Evolutionary conservation across 164 flowering plant genomes (phyloP).

Genomic region (Umbellularia californica): DNA sequence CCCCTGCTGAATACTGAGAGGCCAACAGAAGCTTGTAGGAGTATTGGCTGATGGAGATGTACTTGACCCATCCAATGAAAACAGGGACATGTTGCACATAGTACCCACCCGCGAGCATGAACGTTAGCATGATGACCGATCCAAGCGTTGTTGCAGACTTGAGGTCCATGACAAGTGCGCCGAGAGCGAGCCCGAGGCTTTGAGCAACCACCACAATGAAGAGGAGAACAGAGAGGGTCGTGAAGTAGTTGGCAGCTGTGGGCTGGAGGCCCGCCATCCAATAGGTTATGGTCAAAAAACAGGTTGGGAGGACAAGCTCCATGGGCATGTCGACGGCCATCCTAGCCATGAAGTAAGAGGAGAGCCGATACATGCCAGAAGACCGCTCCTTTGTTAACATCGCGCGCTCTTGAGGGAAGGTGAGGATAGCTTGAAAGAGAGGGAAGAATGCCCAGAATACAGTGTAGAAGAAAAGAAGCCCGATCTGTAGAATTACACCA

Average conservation of each 20-base stretch:
- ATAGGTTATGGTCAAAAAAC: conserved; percentile 47
- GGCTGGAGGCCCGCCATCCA: conserved; percentile 76
- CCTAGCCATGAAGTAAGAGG: conserved; percentile 66
- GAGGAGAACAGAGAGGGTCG: conserved; percentile 37
- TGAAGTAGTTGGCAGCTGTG: conserved; percentile 26
- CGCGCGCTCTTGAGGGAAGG: conserved; percentile 66
- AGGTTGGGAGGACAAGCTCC: conserved; percentile 75
- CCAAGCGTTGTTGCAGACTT: conserved; percentile 50
- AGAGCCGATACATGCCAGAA: conserved; percentile 70
- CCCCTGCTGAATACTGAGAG: conserved; percentile 39
- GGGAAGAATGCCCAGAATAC: conserved; percentile 74
- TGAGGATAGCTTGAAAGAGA: conserved; percentile 58
- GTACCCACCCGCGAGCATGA: conserved; percentile 60
- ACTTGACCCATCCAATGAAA: conserved; percentile 63
- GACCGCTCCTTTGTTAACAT: conserved; percentile 66
- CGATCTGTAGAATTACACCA: conserved; percentile 33
- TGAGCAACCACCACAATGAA: conserved; percentile 46
- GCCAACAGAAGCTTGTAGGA: conserved; percentile 51
- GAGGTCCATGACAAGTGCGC: conserved; percentile 62
- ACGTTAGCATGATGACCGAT: conserved; percentile 50
- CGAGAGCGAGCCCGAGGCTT: conserved; percentile 75
- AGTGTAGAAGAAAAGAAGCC: conserved; percentile 59
- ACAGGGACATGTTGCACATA: conserved; percentile 63
- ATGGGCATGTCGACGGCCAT: conserved; percentile 58
- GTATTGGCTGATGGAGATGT: conserved; percentile 48